Percentiles rank a stretch among this genome's conserved stretches.
phyloP scores from a whole-genome alignment of 352 stramenopile species.

The Phytophthora pini region DNA sequence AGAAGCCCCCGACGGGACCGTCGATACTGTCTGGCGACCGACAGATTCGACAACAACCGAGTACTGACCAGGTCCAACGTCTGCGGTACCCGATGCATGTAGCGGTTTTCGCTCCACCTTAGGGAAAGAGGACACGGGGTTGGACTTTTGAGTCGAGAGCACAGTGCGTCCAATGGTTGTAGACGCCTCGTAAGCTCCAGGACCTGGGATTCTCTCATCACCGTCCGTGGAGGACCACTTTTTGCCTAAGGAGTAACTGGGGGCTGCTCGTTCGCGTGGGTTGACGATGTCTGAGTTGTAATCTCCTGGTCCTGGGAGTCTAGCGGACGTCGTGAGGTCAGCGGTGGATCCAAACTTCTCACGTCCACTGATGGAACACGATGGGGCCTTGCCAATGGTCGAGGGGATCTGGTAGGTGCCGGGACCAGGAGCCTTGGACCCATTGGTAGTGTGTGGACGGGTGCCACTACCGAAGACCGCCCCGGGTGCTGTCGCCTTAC shows the following conservation, averaged over 20 bases:
- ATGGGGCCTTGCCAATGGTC: slow-evolving; percentile 70
- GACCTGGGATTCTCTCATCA: slow-evolving; percentile 63
- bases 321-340: slow-evolving; percentile 52
- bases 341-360: slow-evolving; percentile 82
- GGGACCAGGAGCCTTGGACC: slow-evolving; percentile 67
- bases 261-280: slow-evolving; percentile 66
- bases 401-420: slow-evolving; percentile 75
- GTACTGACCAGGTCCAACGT: slow-evolving; percentile 80
- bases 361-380: slow-evolving; percentile 78
- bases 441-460: slow-evolving; percentile 52
- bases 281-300: slow-evolving; percentile 75
- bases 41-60: slow-evolving; percentile 67
- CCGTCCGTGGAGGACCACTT: slow-evolving; percentile 58
- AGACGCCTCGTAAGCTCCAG: slow-evolving; percentile 64
- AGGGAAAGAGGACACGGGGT: slow-evolving; percentile 63
- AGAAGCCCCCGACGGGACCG: slow-evolving; percentile 55
- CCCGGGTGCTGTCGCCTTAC: slow-evolving; percentile 68
- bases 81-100: slow-evolving; percentile 43
- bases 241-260: slow-evolving; percentile 78
- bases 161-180: slow-evolving; percentile 70
- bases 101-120: slow-evolving; percentile 79
- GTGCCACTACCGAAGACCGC: slow-evolving; percentile 75
- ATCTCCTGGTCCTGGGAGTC: slow-evolving; percentile 66
- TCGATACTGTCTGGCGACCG: slow-evolving; percentile 73
- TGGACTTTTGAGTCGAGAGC: slow-evolving; percentile 72